Evolutionary conservation across 1,284 basidiomycete species (phyloP).

Genomic region (Cryptococcus sp.): DNA sequence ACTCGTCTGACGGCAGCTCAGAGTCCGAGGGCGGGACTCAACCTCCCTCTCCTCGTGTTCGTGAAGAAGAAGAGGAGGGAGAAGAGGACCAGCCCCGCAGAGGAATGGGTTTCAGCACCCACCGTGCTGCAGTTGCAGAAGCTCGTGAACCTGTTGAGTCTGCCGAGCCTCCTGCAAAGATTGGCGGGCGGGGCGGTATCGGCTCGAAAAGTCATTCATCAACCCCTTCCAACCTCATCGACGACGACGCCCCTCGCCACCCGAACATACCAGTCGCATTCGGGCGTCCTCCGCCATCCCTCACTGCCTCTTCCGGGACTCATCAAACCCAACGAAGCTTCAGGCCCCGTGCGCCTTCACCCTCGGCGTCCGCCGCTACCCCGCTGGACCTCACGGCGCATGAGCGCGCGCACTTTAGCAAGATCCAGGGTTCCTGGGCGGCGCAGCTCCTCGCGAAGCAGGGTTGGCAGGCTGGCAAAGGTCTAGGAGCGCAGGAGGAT

Average conservation of each 20-base stretch:
- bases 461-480: slow-evolving; percentile 82
- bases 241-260: slow-evolving; percentile 1
- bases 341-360: slow-evolving; percentile 5
- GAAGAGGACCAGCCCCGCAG: slow-evolving; percentile 13
- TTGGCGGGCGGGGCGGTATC: slow-evolving; percentile 31
- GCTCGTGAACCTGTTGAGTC: neutral
- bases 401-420: slow-evolving; percentile 75
- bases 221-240: slow-evolving; percentile 18
- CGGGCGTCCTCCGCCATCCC: slow-evolving; percentile 24
- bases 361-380: slow-evolving; percentile 25
- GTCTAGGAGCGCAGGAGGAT: slow-evolving; percentile 71
- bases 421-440: slow-evolving; percentile 71
- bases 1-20: neutral
- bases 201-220: slow-evolving; percentile 7
- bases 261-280: slow-evolving; percentile 20
- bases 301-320: slow-evolving; percentile 55
- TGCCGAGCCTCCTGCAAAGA: neutral
- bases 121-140: slow-evolving; percentile 9
- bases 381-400: slow-evolving; percentile 56
- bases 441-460: slow-evolving; percentile 87
- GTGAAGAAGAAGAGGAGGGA: slow-evolving; percentile 25
- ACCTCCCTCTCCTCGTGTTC: slow-evolving; percentile 25
- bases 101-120: slow-evolving; percentile 20
- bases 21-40: slow-evolving; percentile 43
- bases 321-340: slow-evolving; percentile 24